Base-by-base conservation (phyloP, 2,329 filamentous ascomycete species). In the Apiospora saccharicola region DNA sequence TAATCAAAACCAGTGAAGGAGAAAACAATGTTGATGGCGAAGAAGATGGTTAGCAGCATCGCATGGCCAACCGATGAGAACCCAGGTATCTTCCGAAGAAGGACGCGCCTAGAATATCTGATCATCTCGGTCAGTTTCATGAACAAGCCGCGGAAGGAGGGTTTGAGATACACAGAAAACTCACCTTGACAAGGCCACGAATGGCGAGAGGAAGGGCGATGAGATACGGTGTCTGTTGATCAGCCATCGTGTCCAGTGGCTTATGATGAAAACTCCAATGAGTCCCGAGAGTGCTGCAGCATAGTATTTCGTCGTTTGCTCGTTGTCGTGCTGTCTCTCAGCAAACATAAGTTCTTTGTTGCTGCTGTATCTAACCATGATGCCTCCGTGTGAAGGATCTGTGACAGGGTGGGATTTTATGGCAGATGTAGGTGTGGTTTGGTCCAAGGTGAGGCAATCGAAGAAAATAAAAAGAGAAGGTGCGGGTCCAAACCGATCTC, bases 31-130 rank as follows among this genome's bases (percentile, higher is more conserved):
- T 83, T 84, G 44, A 83, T 75, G 13, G 75, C 80, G 34, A 82
- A 77, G 71, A 80, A 85, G 14, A 75, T 70, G 12, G 76, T 43
- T 13, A 84, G 80, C 14, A 84, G 71, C 19, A 81, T 61, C 34
- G 80, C 80, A 77, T 85, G 83, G 6, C 83, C 83, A 16, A 79
- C 76, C 6, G 82, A 85, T 13, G 80, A 80, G 71, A 85, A 84
- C 16, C 81, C 82, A 26, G 80, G 77, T 30, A 83, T 70, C 49
- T 75, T 80, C 57, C 79, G 76, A 67, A 83, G 77, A 53, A 80
- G 77, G 5, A 76, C 19, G 8, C 74, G 73, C 47, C 76, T 75
- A 16, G 53, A 61, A n/a, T 37, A n/a, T 51, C 73, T 76, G 7
- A n/a, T 41, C 4, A 14, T 64, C 19, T 64, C 10, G 8, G 37